These are phyloP conservation scores for Erodium texanum DNA, from an alignment of 441 rosid genomes.

Conservation along the genomic window DNA sequence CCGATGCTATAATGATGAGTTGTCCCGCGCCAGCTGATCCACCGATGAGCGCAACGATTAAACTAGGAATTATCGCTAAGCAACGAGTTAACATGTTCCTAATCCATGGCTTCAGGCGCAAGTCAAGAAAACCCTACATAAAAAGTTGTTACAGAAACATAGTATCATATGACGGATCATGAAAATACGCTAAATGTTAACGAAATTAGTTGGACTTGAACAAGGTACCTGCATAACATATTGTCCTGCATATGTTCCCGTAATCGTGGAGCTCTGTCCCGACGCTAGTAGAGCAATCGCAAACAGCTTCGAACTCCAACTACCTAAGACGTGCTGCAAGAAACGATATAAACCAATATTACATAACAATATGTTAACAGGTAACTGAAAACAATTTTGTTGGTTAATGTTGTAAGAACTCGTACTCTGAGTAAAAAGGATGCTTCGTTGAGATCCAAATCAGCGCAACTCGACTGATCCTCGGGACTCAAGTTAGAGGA, in stretches of 20 bases:
- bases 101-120: conserved; percentile 69
- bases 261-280: conserved; percentile 26
- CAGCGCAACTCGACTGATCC: too few species aligned
- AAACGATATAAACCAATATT: background rate
- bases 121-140: conserved; percentile 67
- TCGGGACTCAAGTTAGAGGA: too few species aligned
- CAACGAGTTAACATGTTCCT: conserved; percentile 74
- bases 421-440: background rate
- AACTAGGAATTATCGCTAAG: conserved; percentile 84
- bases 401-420: background rate
- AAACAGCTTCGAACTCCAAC: conserved; percentile 24
- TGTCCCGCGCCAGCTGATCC: conserved; percentile 89
- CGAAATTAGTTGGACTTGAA: too few species aligned
- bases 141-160: background rate
- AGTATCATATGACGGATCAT: too few species aligned
- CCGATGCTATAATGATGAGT: conserved; percentile 87
- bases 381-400: too few species aligned
- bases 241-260: conserved; percentile 28
- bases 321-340: conserved; percentile 23
- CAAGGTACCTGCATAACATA: conserved; percentile 24
- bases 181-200: too few species aligned
- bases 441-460: too few species aligned
- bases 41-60: conserved; percentile 76
- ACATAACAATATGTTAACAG: background rate
- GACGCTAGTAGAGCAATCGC: conserved; percentile 24